phyloP scores from a whole-genome alignment of 768 basidiomycete species.

The Suillus paluster region DNA sequence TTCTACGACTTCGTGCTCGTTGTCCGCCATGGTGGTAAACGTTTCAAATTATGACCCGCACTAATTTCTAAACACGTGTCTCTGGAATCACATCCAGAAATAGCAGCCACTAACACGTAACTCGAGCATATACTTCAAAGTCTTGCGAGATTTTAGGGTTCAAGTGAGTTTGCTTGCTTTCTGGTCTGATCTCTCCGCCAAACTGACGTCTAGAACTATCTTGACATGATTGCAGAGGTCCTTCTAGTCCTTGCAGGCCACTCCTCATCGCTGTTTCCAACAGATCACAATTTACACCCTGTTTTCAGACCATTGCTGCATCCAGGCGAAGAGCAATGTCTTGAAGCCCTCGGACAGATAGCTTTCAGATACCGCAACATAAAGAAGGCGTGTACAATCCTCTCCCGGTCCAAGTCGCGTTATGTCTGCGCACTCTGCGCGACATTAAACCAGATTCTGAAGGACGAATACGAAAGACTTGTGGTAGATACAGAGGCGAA shows the following conservation, averaged over 20 bases:
- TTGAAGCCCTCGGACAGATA: conserved; percentile 78
- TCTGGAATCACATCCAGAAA: background rate
- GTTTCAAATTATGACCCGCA: background rate
- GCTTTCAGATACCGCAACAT: conserved; percentile 78
- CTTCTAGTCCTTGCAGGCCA: conserved; percentile 88
- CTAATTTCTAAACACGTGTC: background rate
- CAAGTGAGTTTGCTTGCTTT: conserved; percentile 1
- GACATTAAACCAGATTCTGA: conserved; percentile 72
- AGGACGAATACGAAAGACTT: conserved; percentile 78
- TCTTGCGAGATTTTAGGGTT: background rate
- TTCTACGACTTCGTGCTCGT: conserved; percentile 17
- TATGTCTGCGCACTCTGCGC: conserved; percentile 83
- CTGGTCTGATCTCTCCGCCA: background rate
- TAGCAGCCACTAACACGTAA: background rate
- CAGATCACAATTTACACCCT: conserved; percentile 60
- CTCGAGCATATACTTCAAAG: no score
- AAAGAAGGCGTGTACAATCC: conserved; percentile 53
- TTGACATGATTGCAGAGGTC: conserved; percentile 83
- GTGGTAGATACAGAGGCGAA: conserved; percentile 83
- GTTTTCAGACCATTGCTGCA: conserved; percentile 76
- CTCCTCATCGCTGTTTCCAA: conserved; percentile 79
- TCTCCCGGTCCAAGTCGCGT: conserved; percentile 65
- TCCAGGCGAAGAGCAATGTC: conserved; percentile 84
- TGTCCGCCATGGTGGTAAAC: conserved; percentile 18
- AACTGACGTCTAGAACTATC: background rate